A percentile compares a stretch with the other conserved stretches of the same genome.
Conservation (phyloP, 1,139 yeast genomes). For the Yamadazyma mexicana region DNA sequence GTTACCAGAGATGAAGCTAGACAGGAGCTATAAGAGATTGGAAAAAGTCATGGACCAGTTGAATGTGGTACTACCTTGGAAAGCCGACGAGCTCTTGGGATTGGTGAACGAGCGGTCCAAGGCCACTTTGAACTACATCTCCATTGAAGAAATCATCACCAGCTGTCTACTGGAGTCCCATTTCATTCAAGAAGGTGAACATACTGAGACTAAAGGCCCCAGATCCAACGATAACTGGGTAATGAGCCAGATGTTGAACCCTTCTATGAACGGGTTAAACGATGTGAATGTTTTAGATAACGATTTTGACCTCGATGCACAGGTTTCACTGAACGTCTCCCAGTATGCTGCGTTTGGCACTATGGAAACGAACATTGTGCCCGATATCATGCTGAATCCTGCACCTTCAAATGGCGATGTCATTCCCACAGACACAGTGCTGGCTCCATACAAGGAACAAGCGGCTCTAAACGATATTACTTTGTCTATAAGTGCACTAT, state of each 20-base stretch:
- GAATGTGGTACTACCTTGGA: slow-evolving; percentile 59
- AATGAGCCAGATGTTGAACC: slow-evolving; percentile 16
- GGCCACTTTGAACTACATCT: slow-evolving; percentile 52
- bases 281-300: slow-evolving; percentile 5
- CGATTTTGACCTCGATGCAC: background rate
- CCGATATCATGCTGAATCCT: too few relatives aligned
- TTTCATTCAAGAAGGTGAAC: slow-evolving; percentile 14
- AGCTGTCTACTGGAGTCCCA: slow-evolving; percentile 53
- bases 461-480: background rate
- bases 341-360: too few relatives aligned
- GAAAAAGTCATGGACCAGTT: slow-evolving; percentile 42
- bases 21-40: slow-evolving; percentile 36
- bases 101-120: slow-evolving; percentile 59
- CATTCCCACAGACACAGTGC: background rate
- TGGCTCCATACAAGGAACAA: background rate
- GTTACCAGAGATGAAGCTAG: slow-evolving; percentile 18
- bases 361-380: too few relatives aligned
- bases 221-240: slow-evolving; percentile 15
- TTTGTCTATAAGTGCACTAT: slow-evolving; percentile 15
- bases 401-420: too few relatives aligned
- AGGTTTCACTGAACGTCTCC: background rate
- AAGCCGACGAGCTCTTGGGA: slow-evolving; percentile 53
- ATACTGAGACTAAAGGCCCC: slow-evolving; percentile 4
- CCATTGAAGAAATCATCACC: slow-evolving; percentile 64
- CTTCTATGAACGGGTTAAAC: slow-evolving; percentile 9